Evolutionary conservation across 352 stramenopile species (phyloP).

Genomic region (Globisporangium polare): DNA sequence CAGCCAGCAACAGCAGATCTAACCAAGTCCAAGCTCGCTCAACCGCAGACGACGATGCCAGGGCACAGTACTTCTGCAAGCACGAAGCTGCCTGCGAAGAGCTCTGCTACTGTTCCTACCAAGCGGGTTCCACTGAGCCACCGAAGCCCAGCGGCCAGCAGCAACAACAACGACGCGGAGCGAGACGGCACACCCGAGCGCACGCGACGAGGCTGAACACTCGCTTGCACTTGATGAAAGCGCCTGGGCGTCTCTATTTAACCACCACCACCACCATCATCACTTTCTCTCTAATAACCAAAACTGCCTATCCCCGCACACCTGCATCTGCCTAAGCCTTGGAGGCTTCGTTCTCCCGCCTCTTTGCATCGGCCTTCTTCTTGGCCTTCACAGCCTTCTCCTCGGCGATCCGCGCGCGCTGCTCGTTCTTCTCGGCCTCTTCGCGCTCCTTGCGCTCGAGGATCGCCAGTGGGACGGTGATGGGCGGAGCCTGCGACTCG

Average conservation of each 20-base stretch:
- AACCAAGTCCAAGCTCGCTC: not conserved
- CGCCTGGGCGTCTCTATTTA: constrained; percentile 4
- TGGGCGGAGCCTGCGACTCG: constrained; percentile 33
- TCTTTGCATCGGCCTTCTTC: constrained; percentile 1
- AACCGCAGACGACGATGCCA: not conserved
- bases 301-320: not conserved
- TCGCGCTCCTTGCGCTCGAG: constrained; percentile 52
- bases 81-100: not conserved
- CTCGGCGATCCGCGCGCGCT: constrained; percentile 19
- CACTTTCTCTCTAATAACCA: not conserved
- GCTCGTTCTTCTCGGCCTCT: constrained; percentile 37
- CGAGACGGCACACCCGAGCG: constrained; percentile 19
- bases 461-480: constrained; percentile 50
- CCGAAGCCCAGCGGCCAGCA: constrained; percentile 2
- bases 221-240: not conserved
- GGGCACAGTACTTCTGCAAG: not conserved
- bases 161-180: constrained; percentile 28
- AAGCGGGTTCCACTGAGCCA: constrained; percentile 12
- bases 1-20: not conserved
- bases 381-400: constrained; percentile 21
- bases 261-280: not conserved
- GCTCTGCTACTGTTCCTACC: not conserved
- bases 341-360: not conserved
- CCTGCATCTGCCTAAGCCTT: not conserved
- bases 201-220: constrained; percentile 10